A percentile compares a stretch with the other conserved stretches of the same genome.
phyloP scores from a whole-genome alignment of 345 rosid genomes.

The Citrus trifoliata region DNA sequence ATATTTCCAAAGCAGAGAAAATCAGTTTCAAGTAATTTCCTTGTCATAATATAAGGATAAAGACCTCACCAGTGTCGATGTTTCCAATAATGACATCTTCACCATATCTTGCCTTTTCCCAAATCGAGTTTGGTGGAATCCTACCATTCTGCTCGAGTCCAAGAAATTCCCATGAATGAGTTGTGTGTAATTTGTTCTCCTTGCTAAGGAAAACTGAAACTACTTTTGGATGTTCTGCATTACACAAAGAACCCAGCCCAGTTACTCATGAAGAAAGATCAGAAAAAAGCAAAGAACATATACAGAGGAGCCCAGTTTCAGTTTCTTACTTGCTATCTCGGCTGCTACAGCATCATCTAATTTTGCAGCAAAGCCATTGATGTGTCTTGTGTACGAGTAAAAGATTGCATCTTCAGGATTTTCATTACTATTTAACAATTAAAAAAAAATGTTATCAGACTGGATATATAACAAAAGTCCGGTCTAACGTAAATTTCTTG shows the following conservation, averaged over 20 bases:
- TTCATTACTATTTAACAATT: constrained; percentile 35
- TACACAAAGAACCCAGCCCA: neutral
- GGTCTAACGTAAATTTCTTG: too few relatives aligned
- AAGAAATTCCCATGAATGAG: constrained; percentile 91
- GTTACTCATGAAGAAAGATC: neutral
- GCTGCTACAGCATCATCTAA: constrained; percentile 57
- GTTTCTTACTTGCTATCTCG: constrained; percentile 43
- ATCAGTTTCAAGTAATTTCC: neutral
- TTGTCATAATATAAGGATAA: too few relatives aligned
- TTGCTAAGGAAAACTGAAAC: constrained; percentile 66
- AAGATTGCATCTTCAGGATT: constrained; percentile 52
- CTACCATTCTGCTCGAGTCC: constrained; percentile 52
- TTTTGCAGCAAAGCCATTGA: constrained; percentile 87
- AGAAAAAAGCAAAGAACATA: neutral
- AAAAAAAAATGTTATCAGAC: too few relatives aligned
- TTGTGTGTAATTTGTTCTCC: constrained; percentile 73
- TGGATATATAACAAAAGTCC: too few relatives aligned
- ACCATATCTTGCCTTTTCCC: constrained; percentile 74
- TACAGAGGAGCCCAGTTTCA: neutral
- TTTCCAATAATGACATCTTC: constrained; percentile 76
- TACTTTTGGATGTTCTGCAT: constrained; percentile 70
- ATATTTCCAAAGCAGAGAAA: neutral
- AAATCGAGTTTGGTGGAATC: constrained; percentile 41
- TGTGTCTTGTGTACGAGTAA: constrained; percentile 70
- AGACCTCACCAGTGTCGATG: constrained; percentile 69